phyloP scores from a whole-genome alignment of 164 flowering plant genomes.

The Piper longum region DNA sequence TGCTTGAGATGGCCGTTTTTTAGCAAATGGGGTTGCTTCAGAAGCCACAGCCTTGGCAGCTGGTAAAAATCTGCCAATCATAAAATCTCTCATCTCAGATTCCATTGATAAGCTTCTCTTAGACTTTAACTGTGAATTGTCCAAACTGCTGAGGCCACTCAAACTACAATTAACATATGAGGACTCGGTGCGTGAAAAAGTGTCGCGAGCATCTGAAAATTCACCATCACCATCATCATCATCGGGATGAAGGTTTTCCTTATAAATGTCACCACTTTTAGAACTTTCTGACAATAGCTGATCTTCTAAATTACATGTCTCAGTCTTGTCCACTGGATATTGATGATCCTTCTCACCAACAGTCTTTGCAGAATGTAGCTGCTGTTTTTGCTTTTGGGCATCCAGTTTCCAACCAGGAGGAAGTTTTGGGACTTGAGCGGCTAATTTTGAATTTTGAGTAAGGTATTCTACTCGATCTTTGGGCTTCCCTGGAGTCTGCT shows the following conservation, averaged over 20 bases:
- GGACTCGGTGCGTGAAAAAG: too few relatives aligned
- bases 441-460: slow-evolving; percentile 8
- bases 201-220: too few relatives aligned
- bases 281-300: background rate
- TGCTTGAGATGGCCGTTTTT: slow-evolving; percentile 27
- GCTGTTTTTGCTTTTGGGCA: slow-evolving; percentile 9
- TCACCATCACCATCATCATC: background rate
- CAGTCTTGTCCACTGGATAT: slow-evolving; percentile 8
- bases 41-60: slow-evolving; percentile 45
- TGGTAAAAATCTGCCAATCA: slow-evolving; percentile 14
- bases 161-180: too few relatives aligned
- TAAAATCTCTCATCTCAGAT: slow-evolving; percentile 9
- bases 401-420: slow-evolving; percentile 61
- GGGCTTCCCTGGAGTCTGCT: slow-evolving; percentile 65
- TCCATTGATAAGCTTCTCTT: slow-evolving; percentile 1
- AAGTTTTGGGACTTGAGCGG: slow-evolving; percentile 46
- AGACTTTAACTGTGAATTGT: too few relatives aligned
- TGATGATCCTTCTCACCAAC: slow-evolving; percentile 7
- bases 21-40: slow-evolving; percentile 49
- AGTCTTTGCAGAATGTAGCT: background rate
- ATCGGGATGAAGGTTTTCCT: background rate
- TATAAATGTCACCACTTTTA: slow-evolving; percentile 1
- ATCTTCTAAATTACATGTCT: slow-evolving; percentile 4
- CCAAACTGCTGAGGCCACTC: too few relatives aligned
- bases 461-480: slow-evolving; percentile 33